Evolutionary conservation across 768 basidiomycete species (phyloP).

Genomic region (Boletellus emodensis): DNA sequence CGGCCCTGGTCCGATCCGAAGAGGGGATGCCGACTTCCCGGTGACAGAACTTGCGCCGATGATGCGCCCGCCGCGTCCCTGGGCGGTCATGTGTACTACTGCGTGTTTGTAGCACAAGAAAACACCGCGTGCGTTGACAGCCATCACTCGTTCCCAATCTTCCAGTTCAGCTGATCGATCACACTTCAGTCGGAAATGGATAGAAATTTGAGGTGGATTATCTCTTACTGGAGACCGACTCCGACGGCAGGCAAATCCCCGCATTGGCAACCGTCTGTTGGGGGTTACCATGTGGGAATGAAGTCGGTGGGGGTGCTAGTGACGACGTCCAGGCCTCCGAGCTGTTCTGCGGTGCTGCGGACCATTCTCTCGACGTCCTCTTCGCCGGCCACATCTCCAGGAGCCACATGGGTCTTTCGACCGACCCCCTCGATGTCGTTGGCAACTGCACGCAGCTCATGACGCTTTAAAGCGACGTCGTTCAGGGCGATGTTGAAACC

Average conservation of each 20-base stretch:
- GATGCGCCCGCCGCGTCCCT: slow-evolving; percentile 44
- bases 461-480: slow-evolving; percentile 25
- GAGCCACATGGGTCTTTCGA: slow-evolving; percentile 18
- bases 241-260: neutral
- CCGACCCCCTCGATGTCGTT: slow-evolving; percentile 30
- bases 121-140: slow-evolving; percentile 43
- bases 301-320: slow-evolving; percentile 8
- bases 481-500: slow-evolving; percentile 32
- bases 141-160: too few species aligned
- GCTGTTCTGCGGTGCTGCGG: slow-evolving; percentile 18
- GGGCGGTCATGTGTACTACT: slow-evolving; percentile 21
- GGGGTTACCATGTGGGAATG: too few species aligned
- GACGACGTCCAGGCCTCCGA: slow-evolving; percentile 49
- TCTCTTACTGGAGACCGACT: slow-evolving; percentile 6
- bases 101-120: slow-evolving; percentile 66
- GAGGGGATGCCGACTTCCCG: slow-evolving; percentile 6
- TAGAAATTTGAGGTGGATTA: neutral
- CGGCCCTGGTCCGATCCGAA: too few species aligned
- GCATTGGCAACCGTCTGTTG: slow-evolving; percentile 30
- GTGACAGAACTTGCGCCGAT: slow-evolving; percentile 36
- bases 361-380: slow-evolving; percentile 41
- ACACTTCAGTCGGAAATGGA: too few species aligned
- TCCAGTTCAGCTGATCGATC: neutral
- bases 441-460: slow-evolving; percentile 27
- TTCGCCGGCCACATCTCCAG: slow-evolving; percentile 42